These are phyloP conservation scores for Apiospora hydei DNA, from an alignment of 2,329 filamentous ascomycete genomes.

Conservation along the genomic window DNA sequence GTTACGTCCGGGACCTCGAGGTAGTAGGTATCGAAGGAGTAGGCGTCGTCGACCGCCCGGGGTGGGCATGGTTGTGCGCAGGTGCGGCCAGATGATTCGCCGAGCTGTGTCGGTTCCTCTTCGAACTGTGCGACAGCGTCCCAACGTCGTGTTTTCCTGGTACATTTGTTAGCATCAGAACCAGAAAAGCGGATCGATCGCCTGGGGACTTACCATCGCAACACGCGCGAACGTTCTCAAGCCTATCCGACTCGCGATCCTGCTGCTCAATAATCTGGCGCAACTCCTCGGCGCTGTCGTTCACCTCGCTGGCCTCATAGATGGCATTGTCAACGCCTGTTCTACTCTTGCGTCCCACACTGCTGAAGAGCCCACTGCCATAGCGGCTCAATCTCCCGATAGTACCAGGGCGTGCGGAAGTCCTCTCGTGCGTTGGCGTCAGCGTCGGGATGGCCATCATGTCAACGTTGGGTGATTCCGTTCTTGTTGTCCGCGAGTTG, in stretches of 20 bases:
- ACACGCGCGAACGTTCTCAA: constrained; percentile 96
- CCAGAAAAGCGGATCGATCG: constrained; percentile 30
- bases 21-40: constrained; percentile 45
- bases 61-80: constrained; percentile 46
- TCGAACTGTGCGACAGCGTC: constrained; percentile 58
- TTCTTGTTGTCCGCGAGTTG: constrained; percentile 75
- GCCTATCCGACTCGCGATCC: constrained; percentile 76
- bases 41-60: constrained; percentile 45
- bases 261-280: constrained; percentile 80
- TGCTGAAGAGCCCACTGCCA: constrained; percentile 58
- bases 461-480: constrained; percentile 64
- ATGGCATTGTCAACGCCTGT: constrained; percentile 53
- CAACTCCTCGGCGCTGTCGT: constrained; percentile 85
- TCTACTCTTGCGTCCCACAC: constrained; percentile 59
- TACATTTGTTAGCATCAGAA: neutral
- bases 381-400: constrained; percentile 68
- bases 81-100: constrained; percentile 39
- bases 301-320: constrained; percentile 68
- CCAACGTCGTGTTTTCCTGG: constrained; percentile 78
- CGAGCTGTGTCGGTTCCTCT: constrained; percentile 50
- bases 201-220: constrained; percentile 80
- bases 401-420: constrained; percentile 50
- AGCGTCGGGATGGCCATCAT: constrained; percentile 63
- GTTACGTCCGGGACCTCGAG: neutral
- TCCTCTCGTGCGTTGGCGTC: constrained; percentile 56